Percentiles rank a stretch among this genome's conserved stretches.
These are phyloP conservation scores for Harringtonia aguacate DNA, from an alignment of 2,329 filamentous ascomycete species.

Conservation along the genomic window DNA sequence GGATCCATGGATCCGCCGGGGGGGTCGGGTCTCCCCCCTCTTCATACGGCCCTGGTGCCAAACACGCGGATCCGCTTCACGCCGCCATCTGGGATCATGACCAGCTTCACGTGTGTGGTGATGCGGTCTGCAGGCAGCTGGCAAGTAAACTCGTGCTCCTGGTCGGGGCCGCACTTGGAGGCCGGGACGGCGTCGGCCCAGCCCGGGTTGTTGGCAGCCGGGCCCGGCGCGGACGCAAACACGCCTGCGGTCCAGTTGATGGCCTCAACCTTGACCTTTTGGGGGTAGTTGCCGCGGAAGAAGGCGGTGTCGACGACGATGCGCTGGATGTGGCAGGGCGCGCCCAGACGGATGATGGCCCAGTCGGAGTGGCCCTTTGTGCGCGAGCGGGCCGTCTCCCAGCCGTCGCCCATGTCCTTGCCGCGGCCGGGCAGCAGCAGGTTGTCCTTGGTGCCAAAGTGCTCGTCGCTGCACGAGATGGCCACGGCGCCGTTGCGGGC, in stretches of 20 bases:
- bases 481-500: slow-evolving; percentile 71
- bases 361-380: slow-evolving; percentile 66
- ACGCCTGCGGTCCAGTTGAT: slow-evolving; percentile 40
- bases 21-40: too few relatives aligned
- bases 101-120: slow-evolving; percentile 79
- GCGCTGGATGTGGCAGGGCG: slow-evolving; percentile 51
- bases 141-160: slow-evolving; percentile 56
- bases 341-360: slow-evolving; percentile 66
- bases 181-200: slow-evolving; percentile 59
- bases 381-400: slow-evolving; percentile 71
- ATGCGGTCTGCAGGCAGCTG: slow-evolving; percentile 39
- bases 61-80: slow-evolving; percentile 78
- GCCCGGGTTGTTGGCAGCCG: slow-evolving; percentile 40
- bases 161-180: slow-evolving; percentile 61
- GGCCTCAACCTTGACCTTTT: slow-evolving; percentile 59
- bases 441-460: slow-evolving; percentile 58
- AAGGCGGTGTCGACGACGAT: slow-evolving; percentile 72
- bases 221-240: slow-evolving; percentile 44
- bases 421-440: slow-evolving; percentile 33
- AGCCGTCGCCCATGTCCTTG: slow-evolving; percentile 80
- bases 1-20: too few relatives aligned
- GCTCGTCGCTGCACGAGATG: slow-evolving; percentile 68
- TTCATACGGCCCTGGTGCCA: slow-evolving; percentile 42
- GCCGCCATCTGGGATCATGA: slow-evolving; percentile 87
- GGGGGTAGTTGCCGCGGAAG: slow-evolving; percentile 76